Base-by-base conservation (phyloP, 1,284 basidiomycete species). In the Marasmius oreades region DNA sequence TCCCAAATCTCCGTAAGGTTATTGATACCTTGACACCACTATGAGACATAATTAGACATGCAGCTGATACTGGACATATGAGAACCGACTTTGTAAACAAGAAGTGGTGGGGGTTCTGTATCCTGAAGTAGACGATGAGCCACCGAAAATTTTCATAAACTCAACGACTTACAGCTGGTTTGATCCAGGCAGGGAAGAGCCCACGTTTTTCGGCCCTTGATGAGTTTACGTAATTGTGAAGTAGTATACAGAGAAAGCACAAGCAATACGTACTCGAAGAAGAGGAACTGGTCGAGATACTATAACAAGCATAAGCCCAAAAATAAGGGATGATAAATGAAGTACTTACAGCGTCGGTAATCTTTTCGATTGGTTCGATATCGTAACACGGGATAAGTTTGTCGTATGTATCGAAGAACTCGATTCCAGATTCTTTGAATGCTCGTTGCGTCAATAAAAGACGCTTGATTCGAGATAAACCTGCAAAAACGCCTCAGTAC, bases 301-400 rank as follows among this genome's bases (percentile, higher is more conserved):
- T 88, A 61, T 5, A 56, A 55, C 50, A 34, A 61, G 56, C 42
- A 64, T 74, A 18, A 73, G 62, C 12, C 14, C 6, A 55, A 31
- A 16, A 23, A 50, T 7, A 12, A 48, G 33, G 20, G 36, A 16
- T 36, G 14, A 31, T 26, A 28, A 50, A 26, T 52, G 45, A 14
- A 20, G 2, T 10, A 77, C 85, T 68, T 62, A 89, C 86, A 23
- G 95, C 95, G 71, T 97, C 95, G 22, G 94, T 98, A 61, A 98
- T 96, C 84, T 98, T 98, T 77, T 98, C 95, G 22, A 98, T 93
- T 0, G 95, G 95, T 70, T 98, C 95, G 61, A 98, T 97, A 67
- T 98, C 95, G 70, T 98, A 98, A 69, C 93, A 96, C 22, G 95
- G 95, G 66, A 98, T 97, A 64, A 98, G 85, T 72, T 95, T 97